Conservation (phyloP, 345 rosid genomes). For the Syzygium aqueum region DNA sequence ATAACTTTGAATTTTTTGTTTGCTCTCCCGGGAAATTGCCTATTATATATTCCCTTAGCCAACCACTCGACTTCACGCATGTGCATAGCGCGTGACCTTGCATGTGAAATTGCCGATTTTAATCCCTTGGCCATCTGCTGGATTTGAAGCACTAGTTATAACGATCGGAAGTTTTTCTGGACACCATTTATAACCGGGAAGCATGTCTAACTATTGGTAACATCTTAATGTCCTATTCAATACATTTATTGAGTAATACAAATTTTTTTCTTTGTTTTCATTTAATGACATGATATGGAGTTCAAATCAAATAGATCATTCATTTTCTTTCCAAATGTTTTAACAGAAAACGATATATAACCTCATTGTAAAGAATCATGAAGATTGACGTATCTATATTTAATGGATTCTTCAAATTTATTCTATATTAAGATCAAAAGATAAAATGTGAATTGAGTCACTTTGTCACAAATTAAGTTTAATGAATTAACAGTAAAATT, state of each 20-base stretch:
- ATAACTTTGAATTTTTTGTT: too few relatives aligned
- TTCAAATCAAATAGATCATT: not conserved
- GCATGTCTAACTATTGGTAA: not conserved
- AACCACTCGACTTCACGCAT: fast-evolving
- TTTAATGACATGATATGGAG: not conserved
- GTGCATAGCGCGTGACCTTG: not conserved
- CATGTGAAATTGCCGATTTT: not conserved
- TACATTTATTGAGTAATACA: too few relatives aligned
- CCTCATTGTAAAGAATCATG: not conserved
- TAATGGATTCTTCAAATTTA: not conserved
- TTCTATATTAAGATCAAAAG: fast-evolving
- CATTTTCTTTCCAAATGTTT: not conserved
- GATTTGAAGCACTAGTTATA: not conserved
- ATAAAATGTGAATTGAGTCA: not conserved
- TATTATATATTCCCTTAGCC: too few relatives aligned
- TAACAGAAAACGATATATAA: not conserved
- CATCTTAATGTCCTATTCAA: not conserved
- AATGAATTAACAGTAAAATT: too few relatives aligned
- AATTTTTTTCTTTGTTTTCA: too few relatives aligned
- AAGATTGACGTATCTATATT: not conserved
- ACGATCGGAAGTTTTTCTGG: not conserved
- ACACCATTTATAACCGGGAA: not conserved
- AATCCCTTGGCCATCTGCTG: not conserved
- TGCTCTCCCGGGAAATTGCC: not conserved
- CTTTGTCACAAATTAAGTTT: not conserved